These are phyloP conservation scores for Epipyxis sp. DNA, from an alignment of 108 stramenopile species.

Conservation along the genomic window DNA sequence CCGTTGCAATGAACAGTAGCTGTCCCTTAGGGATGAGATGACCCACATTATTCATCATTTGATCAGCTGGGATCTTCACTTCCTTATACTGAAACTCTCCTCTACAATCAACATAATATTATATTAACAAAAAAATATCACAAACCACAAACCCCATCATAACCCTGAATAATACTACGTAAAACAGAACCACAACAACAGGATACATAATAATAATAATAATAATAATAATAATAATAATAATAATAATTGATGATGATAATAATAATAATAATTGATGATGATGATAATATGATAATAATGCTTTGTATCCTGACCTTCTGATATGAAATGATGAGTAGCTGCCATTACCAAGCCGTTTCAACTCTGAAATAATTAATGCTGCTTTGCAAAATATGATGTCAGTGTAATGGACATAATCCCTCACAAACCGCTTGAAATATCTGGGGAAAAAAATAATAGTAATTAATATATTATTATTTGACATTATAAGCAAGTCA, in stretches of 20 bases:
- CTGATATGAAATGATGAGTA: constrained; percentile 50
- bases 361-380: constrained; percentile 26
- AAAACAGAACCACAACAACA: no score
- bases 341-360: constrained; percentile 39
- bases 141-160: no score
- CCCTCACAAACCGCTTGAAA: constrained; percentile 48
- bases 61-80: constrained; percentile 46
- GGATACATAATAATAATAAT: no score
- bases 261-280: no score
- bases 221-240: no score
- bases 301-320: background rate
- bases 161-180: no score
- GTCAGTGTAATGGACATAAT: constrained; percentile 48
- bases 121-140: no score
- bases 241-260: no score
- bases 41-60: constrained; percentile 25
- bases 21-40: constrained; percentile 47
- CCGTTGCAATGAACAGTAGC: constrained; percentile 77
- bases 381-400: constrained; percentile 54
- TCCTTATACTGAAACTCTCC: constrained; percentile 60
- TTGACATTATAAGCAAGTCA: no score
- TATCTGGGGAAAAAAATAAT: no score
- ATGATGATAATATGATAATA: background rate
- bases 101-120: no score
- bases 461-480: no score